A percentile compares a stretch with the other conserved stretches of the same genome.
Conservation (phyloP, 2,329 filamentous ascomycete species). For the Colletotrichum sp. region DNA sequence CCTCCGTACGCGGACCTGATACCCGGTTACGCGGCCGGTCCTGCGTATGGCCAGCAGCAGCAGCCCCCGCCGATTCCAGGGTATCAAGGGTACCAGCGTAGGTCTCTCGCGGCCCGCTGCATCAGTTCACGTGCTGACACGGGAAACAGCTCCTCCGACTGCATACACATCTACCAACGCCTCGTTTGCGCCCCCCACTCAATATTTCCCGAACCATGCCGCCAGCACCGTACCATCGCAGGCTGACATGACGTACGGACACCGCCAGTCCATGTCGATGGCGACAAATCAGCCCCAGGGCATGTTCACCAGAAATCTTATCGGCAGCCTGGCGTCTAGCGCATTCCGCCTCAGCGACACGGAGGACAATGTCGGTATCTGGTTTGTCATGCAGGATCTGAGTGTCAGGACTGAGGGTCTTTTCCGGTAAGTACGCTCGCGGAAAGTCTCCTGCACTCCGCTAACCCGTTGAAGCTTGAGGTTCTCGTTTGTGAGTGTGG, state of each 20-base stretch:
- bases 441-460: not conserved
- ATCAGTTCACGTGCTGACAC: not conserved
- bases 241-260: conserved; percentile 26
- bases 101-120: not conserved
- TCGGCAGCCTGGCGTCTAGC: conserved; percentile 88
- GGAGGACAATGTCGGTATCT: conserved; percentile 83
- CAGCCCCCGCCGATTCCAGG: not conserved
- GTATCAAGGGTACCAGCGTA: conserved; percentile 11
- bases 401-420: conserved; percentile 91
- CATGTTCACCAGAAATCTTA: conserved; percentile 95
- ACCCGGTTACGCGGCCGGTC: conserved; percentile 3
- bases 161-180: conserved; percentile 25
- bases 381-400: conserved; percentile 96
- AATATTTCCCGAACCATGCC: conserved; percentile 38
- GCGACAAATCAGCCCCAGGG: conserved; percentile 66
- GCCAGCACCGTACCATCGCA: conserved; percentile 33
- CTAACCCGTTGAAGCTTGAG: conserved; percentile 50
- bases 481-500: conserved; percentile 83
- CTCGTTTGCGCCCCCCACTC: conserved; percentile 40
- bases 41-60: conserved; percentile 11
- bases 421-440: conserved; percentile 73
- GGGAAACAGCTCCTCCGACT: not conserved
- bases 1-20: conserved; percentile 20
- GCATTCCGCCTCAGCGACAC: conserved; percentile 84
- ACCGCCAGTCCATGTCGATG: conserved; percentile 36